Base-by-base conservation (phyloP, 2,329 filamentous ascomycete genomes). In the Fusarium albosuccineum region DNA sequence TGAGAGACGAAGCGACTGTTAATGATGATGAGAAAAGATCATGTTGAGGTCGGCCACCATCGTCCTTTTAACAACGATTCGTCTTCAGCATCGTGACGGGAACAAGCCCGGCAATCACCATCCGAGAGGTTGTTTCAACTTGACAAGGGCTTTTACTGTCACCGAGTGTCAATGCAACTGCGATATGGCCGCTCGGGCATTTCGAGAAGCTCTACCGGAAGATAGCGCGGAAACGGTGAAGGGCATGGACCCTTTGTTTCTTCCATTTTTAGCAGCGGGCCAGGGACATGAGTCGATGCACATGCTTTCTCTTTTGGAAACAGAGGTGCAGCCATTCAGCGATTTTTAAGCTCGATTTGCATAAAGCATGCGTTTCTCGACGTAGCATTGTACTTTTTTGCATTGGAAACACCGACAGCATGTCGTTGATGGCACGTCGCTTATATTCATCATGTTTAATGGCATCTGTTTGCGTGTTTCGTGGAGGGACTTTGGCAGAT, bases 151-250 rank as follows among this genome's bases (percentile, higher is more conserved):
- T 13, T 48, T 40, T 62, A 63, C 33, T 44, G 27, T 63, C 41
- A 48, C 49, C 63, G 42, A 66, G 51, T 62, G 62, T 62, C 48
- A 66, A 63, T 63, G 62, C 40, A 57, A 66, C 30, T 9, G 8
- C 30, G 30, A 33, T 11, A 33, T 62, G 27, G 42, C 53, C 62
- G 63, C 64, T 67, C 59, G 54, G 63, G 63, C 63, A 63, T 67
- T 67, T 67, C 64, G 66, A 41, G 53, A 55, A 59, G 39, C 44
- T 54, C 49, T 55, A 67, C 53, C 64, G 49, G 39, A 58, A 36
- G 22, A 50, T 62, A 41, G 63, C 51, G 59, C 26, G 53, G 49
- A 67, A 48, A 48, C 64, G 64, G 64, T 67, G 63, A 27, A 58
- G 36, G 49, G 58, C 64, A 55, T 64, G 46, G 64, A 55, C 64